Base-by-base conservation (phyloP, 805 yeast species). In the Yamadazyma ubonensis region DNA sequence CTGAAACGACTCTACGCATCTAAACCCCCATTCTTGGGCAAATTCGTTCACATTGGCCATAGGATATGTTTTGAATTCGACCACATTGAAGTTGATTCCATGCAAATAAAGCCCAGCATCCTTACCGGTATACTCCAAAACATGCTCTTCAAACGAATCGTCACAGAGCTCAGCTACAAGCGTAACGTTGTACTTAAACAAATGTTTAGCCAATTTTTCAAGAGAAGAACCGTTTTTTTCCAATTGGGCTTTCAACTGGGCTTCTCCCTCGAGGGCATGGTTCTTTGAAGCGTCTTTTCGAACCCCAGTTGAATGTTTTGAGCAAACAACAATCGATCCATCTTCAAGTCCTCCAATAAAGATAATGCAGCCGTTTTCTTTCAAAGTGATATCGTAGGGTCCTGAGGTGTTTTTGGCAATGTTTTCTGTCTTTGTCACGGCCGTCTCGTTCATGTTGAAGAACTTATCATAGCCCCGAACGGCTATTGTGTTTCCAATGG, bases 161-260 rank as follows among this genome's bases (percentile, higher is more conserved):
- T 93, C 96, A 59, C 99, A 93, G 25, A 78, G 73, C 61, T 93
- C 99, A 0, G 90, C 89, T 1, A 89, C 96, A 0, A 96, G 96
- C 1, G 99, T 93, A 23, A 78, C 53, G 40, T 79, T 75, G 46
- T 68, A 49, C 1, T 59, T 50, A 50, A 71, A 73, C 6, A 93
- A 64, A 1, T 61, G 58, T 26, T 53, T 50, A 0, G 87, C 97
- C 29, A 93, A 73, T 0, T 76, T 76, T 9, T 51, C 48, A 2
- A 70, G 45, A 3, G 73, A 55, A 6, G 71, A 57, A 0, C 74
- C 78, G 1, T 44, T 45, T 1, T 43, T 18, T 0, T 52, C 45
- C 28, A 93, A 62, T 46, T 86, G 95, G 11, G 45, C 42, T 35
- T 69, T 63, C 6, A 93, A 59, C 50, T 77, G 79, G 1, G 46